Conservation (phyloP, 495 filamentous ascomycete species). For the Aspergillus affinis region DNA sequence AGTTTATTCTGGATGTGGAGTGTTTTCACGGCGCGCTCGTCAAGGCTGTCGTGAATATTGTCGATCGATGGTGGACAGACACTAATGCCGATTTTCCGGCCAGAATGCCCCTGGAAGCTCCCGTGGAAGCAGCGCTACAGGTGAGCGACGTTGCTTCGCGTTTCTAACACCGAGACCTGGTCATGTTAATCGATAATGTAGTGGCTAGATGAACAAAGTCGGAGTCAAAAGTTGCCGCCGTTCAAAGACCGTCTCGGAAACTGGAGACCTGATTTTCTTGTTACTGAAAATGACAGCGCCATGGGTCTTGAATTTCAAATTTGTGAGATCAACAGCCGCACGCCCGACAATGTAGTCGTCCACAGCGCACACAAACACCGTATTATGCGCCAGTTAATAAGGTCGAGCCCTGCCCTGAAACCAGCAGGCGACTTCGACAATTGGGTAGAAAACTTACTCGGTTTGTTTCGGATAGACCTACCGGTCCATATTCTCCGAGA, state of each 20-base stretch:
- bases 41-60: slow-evolving; percentile 31
- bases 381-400: slow-evolving; percentile 11
- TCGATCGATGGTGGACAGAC: slow-evolving; percentile 40
- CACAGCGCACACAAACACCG: slow-evolving; percentile 16
- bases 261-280: slow-evolving; percentile 38
- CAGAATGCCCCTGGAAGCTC: slow-evolving; percentile 34
- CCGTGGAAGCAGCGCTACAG: slow-evolving; percentile 27
- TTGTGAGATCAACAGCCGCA: slow-evolving; percentile 46
- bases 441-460: slow-evolving; percentile 14
- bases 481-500: slow-evolving; percentile 30
- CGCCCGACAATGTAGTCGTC: slow-evolving; percentile 31
- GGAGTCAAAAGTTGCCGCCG: neutral
- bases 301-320: slow-evolving; percentile 17
- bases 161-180: neutral
- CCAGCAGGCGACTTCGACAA: neutral
- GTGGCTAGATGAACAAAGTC: slow-evolving; percentile 15
- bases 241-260: slow-evolving; percentile 21
- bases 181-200: neutral
- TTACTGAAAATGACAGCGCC: slow-evolving; percentile 13
- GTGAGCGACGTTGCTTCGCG: neutral
- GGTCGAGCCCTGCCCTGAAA: neutral
- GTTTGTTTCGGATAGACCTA: slow-evolving; percentile 21
- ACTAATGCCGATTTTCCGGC: slow-evolving; percentile 27
- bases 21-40: slow-evolving; percentile 25
- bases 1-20: neutral